Percentiles rank a stretch among this genome's conserved stretches.
Evolutionary conservation across 176 grass and related monocot species (phyloP).

Genomic region (Puya raimondii): DNA sequence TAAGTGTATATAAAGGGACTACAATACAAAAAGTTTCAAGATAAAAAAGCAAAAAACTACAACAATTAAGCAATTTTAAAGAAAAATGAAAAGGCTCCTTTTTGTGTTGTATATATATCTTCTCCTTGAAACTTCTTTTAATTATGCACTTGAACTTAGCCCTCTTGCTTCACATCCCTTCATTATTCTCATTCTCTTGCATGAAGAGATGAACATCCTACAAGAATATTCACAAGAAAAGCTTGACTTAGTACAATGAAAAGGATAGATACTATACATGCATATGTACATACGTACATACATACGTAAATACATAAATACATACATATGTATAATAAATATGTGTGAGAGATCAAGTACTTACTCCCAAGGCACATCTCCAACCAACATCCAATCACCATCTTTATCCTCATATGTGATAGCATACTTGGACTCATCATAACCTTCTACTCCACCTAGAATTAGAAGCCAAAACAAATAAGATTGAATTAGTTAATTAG

Average conservation of each 20-base stretch:
- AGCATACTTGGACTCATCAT: constrained; percentile 23
- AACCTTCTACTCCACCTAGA: constrained; percentile 24
- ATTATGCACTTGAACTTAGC: constrained; percentile 18
- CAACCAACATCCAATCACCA: constrained; percentile 38
- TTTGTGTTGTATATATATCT: background rate
- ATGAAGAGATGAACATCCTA: constrained; percentile 40
- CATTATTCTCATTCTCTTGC: constrained; percentile 34
- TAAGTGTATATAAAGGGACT: no score
- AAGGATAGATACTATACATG: no score
- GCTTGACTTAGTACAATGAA: background rate
- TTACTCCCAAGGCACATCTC: constrained; percentile 37
- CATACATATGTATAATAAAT: background rate
- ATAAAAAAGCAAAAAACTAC: no score
- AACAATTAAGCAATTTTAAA: background rate
- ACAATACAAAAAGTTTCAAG: no score
- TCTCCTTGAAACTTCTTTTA: background rate
- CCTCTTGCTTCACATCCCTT: constrained; percentile 40
- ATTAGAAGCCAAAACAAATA: constrained; percentile 7
- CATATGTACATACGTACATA: no score
- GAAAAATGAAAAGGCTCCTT: background rate
- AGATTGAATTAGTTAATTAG: constrained; percentile 4
- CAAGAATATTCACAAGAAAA: constrained; percentile 5
- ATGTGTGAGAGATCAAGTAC: background rate
- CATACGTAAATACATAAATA: no score
- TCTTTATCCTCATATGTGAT: constrained; percentile 37